A percentile compares a stretch with the other conserved stretches of the same genome.
Conservation (phyloP, 352 stramenopile genomes). For the Globisporangium echinulatum region DNA sequence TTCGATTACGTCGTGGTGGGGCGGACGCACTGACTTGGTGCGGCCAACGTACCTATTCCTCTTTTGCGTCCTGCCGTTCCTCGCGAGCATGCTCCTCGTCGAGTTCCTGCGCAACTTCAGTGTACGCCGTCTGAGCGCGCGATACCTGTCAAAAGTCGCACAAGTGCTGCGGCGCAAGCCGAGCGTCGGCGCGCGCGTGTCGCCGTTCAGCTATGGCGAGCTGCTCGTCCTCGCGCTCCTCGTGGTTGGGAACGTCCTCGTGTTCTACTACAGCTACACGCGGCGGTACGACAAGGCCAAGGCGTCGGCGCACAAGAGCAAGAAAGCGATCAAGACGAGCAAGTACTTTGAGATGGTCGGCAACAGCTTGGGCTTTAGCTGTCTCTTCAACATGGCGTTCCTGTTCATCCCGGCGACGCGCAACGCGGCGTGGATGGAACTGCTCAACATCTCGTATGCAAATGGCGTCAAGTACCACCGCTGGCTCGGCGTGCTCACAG, state of each 20-base stretch:
- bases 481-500: conserved; percentile 23
- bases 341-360: conserved; percentile 12
- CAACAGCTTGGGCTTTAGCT: conserved; percentile 17
- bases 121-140: conserved; percentile 25
- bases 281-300: neutral
- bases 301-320: neutral
- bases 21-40: conserved; percentile 28
- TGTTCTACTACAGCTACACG: conserved; percentile 20
- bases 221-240: conserved; percentile 28
- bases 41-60: conserved; percentile 49
- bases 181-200: conserved; percentile 17
- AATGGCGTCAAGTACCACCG: conserved; percentile 35
- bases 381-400: conserved; percentile 34
- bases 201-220: conserved; percentile 31
- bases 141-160: conserved; percentile 22
- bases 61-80: conserved; percentile 47
- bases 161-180: conserved; percentile 39
- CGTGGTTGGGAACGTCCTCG: conserved; percentile 20
- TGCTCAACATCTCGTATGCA: conserved; percentile 30
- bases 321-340: conserved; percentile 1
- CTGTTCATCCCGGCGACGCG: conserved; percentile 28
- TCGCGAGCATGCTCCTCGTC: conserved; percentile 45
- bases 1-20: conserved; percentile 15
- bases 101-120: conserved; percentile 34
- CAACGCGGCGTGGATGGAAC: conserved; percentile 30